phyloP scores from a whole-genome alignment of 768 basidiomycete species.

The Boletus sp. region DNA sequence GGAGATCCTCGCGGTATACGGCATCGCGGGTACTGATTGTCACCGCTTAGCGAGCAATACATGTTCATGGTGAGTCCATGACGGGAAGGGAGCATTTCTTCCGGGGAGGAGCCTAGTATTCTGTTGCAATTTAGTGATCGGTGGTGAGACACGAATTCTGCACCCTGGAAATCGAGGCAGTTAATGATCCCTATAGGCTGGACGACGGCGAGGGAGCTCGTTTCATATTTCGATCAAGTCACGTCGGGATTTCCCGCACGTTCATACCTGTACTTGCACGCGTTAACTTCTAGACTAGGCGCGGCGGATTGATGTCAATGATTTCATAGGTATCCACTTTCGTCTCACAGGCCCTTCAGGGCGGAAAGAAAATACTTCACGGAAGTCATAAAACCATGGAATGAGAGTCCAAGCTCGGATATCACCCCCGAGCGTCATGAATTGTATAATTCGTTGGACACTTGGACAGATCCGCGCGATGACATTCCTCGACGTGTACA shows the following conservation, averaged over 20 bases:
- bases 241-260: conserved; percentile 40
- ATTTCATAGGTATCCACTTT: conserved; percentile 17
- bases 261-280: conserved; percentile 29
- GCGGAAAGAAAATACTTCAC: conserved; percentile 21
- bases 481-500: conserved; percentile 26
- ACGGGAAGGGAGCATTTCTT: conserved; percentile 38
- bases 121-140: conserved; percentile 36
- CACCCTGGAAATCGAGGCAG: conserved; percentile 16
- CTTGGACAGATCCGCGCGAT: conserved; percentile 26
- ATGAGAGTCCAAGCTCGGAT: conserved; percentile 13
- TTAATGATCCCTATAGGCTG: conserved; percentile 24
- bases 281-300: conserved; percentile 14
- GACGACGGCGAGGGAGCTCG: conserved; percentile 31
- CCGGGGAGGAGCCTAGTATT: conserved; percentile 35
- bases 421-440: conserved; percentile 23
- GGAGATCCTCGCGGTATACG: conserved; percentile 44
- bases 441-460: conserved; percentile 27
- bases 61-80: conserved; percentile 13
- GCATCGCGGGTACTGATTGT: conserved; percentile 35
- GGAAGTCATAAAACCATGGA: conserved; percentile 6
- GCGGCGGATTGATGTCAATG: neutral
- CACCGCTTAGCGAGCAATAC: conserved; percentile 8
- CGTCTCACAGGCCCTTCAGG: conserved; percentile 33
- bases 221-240: conserved; percentile 44
- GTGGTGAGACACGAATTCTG: conserved; percentile 35